phyloP scores from a whole-genome alignment of 371 early-diverging fungal species.

The Blakeslea trispora region DNA sequence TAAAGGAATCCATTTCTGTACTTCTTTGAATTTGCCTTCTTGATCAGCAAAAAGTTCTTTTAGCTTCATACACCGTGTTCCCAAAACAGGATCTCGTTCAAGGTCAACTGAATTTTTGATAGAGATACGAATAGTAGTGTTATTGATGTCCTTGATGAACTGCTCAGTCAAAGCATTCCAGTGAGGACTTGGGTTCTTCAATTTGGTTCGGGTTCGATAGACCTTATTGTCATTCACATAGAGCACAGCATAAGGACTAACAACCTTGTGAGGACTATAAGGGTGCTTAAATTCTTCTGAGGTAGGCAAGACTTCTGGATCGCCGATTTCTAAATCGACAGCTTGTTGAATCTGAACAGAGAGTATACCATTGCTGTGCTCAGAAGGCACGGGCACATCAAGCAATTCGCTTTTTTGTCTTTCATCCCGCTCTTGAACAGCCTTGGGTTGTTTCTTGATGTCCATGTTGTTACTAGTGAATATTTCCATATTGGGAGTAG shows the following conservation, averaged over 20 bases:
- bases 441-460: constrained; percentile 14
- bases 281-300: constrained; percentile 42
- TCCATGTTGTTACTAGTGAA: constrained; percentile 13
- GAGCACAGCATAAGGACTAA: constrained; percentile 42
- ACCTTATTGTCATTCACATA: constrained; percentile 48
- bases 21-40: constrained; percentile 34
- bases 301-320: constrained; percentile 28
- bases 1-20: constrained; percentile 39
- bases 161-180: constrained; percentile 48
- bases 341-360: constrained; percentile 39
- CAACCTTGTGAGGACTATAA: constrained; percentile 35
- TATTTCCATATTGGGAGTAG: constrained; percentile 24
- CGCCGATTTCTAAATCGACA: constrained; percentile 42
- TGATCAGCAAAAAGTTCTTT: constrained; percentile 34
- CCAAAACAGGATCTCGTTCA: constrained; percentile 44
- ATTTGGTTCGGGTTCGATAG: constrained; percentile 33
- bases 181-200: constrained; percentile 42
- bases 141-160: constrained; percentile 30
- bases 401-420: constrained; percentile 10
- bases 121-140: constrained; percentile 29
- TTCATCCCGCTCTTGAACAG: constrained; percentile 12
- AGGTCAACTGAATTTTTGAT: constrained; percentile 38
- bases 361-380: constrained; percentile 39
- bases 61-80: constrained; percentile 24
- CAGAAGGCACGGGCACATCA: constrained; percentile 20